phyloP scores from a whole-genome alignment of 164 flowering plant genomes.

The Vitis rotundifolia region DNA sequence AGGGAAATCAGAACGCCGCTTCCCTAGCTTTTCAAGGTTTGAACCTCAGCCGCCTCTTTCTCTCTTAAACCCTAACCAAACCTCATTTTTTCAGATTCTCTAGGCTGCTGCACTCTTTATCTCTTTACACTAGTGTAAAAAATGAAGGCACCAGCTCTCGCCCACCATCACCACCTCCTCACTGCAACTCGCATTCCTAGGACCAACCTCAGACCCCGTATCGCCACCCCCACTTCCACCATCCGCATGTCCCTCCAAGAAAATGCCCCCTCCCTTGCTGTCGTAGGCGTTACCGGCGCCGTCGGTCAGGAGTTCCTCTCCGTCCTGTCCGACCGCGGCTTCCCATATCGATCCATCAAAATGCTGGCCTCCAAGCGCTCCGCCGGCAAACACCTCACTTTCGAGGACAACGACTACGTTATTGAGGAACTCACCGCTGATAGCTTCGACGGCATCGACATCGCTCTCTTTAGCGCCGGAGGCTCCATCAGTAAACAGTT shows the following conservation, averaged over 20 bases:
- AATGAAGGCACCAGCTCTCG: slow-evolving; percentile 14
- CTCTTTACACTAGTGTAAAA: no score
- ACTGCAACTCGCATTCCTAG: slow-evolving; percentile 2
- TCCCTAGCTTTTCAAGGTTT: no score
- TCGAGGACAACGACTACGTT: slow-evolving; percentile 53
- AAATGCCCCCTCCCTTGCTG: slow-evolving; percentile 81
- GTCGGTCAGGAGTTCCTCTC: slow-evolving; percentile 96
- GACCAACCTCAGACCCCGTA: slow-evolving; percentile 6
- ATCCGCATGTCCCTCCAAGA: slow-evolving; percentile 61
- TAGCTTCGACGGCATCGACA: slow-evolving; percentile 84
- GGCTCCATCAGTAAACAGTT: slow-evolving; percentile 89
- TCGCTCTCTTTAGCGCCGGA: slow-evolving; percentile 94
- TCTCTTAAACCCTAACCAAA: no score
- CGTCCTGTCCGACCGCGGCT: slow-evolving; percentile 80
- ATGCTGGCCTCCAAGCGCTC: slow-evolving; percentile 95
- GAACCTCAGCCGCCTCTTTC: no score
- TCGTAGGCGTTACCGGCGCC: slow-evolving; percentile 99
- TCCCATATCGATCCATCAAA: slow-evolving; percentile 80
- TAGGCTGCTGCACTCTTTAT: no score
- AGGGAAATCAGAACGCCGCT: no score
- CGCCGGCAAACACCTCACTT: slow-evolving; percentile 62
- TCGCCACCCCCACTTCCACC: slow-evolving; percentile 13
- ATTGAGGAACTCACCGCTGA: slow-evolving; percentile 77
- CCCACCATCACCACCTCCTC: slow-evolving; percentile 8
- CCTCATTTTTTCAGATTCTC: no score